Percentiles rank a stretch among this genome's conserved stretches.
These are phyloP conservation scores for Dichotomocladium elegans DNA, from an alignment of 371 early-diverging fungal species.

Conservation along the genomic window DNA sequence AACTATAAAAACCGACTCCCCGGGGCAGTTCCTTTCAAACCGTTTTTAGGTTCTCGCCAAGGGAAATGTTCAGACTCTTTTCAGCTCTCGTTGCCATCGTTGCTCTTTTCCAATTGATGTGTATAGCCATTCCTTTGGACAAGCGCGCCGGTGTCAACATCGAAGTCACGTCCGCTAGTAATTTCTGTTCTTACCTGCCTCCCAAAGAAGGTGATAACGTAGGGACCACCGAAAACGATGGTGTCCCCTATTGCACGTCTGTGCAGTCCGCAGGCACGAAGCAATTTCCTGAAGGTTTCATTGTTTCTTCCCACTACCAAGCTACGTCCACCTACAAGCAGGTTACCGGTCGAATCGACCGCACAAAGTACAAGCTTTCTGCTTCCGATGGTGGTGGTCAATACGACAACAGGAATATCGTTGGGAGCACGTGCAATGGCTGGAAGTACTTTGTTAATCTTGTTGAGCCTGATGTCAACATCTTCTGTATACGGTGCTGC, in stretches of 20 bases:
- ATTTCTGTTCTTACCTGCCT: constrained; percentile 44
- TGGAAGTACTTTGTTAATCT: too few species aligned
- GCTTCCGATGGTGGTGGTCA: constrained; percentile 50
- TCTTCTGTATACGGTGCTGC: too few species aligned
- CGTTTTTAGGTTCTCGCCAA: too few species aligned
- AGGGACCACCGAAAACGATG: constrained; percentile 32
- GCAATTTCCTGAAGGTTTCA: constrained; percentile 42
- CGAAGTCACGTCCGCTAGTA: constrained; percentile 16
- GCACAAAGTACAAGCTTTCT: constrained; percentile 27
- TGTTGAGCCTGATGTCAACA: too few species aligned
- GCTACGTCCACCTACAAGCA: constrained; percentile 33
- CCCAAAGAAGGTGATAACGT: constrained; percentile 30
- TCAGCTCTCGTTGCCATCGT: background rate
- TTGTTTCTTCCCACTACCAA: constrained; percentile 33
- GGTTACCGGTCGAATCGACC: constrained; percentile 48
- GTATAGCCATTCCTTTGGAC: constrained; percentile 1
- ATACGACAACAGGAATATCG: constrained; percentile 36
- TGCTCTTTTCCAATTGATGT: too few species aligned
- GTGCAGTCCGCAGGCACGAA: constrained; percentile 18
- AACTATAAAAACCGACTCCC: too few species aligned
- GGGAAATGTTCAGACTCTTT: too few species aligned
- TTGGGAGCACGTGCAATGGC: too few species aligned
- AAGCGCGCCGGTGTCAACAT: constrained; percentile 16
- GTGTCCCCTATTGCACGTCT: constrained; percentile 24
- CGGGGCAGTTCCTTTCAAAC: too few species aligned